Evolutionary conservation across 345 rosid genomes (phyloP).

Genomic region (Iberis pinnata): DNA sequence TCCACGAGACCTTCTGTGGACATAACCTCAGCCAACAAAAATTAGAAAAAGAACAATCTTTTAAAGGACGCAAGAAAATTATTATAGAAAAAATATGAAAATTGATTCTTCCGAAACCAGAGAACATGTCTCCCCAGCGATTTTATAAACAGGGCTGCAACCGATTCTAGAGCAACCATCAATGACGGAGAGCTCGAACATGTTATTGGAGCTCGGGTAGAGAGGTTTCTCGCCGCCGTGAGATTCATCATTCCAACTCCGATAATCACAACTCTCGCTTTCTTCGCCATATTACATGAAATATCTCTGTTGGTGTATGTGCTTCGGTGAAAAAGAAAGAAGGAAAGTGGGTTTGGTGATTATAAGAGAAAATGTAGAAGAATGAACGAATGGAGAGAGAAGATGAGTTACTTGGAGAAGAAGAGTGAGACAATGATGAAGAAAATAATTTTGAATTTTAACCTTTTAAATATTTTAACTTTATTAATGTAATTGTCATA

Average conservation of each 20-base stretch:
- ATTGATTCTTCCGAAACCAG: conserved; percentile 57
- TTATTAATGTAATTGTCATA: too few species aligned
- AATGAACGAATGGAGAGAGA: too few species aligned
- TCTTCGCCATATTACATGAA: conserved; percentile 59
- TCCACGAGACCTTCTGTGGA: too few species aligned
- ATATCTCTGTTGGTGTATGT: conserved; percentile 19
- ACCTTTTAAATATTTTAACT: too few species aligned
- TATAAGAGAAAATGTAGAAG: too few species aligned
- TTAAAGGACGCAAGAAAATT: too few species aligned
- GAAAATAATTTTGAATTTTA: too few species aligned
- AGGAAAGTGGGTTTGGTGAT: conserved; percentile 13
- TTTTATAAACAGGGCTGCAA: conserved; percentile 67
- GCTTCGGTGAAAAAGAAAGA: not conserved
- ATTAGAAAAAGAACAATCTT: too few species aligned
- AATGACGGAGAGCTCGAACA: conserved; percentile 70
- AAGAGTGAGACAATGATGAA: too few species aligned
- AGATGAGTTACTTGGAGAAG: too few species aligned
- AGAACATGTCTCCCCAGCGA: conserved; percentile 60
- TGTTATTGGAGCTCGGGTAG: conserved; percentile 41
- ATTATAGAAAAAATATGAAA: too few species aligned
- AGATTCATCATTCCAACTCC: conserved; percentile 99
- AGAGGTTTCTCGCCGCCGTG: conserved; percentile 92
- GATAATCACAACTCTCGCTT: conserved; percentile 81
- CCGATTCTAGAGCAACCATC: conserved; percentile 95
- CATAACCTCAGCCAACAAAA: too few species aligned